Percentiles rank a stretch among this genome's conserved stretches.
Conservation (phyloP, 345 rosid genomes). For the Eutrema yunnanense region DNA sequence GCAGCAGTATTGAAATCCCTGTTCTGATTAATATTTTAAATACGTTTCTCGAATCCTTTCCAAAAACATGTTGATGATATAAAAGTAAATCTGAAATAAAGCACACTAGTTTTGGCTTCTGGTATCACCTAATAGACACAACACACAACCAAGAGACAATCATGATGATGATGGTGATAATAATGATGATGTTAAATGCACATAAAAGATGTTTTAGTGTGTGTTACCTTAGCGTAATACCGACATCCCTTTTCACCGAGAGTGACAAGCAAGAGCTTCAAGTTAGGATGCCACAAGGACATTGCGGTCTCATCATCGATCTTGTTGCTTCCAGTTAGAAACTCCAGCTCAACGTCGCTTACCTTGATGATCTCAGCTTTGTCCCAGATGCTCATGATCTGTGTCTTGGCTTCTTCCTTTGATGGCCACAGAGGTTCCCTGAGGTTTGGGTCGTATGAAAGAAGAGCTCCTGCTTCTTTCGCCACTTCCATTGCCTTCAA, state of each 20-base stretch:
- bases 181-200: not conserved
- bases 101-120: slow-evolving; percentile 22
- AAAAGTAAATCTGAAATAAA: slow-evolving; percentile 2
- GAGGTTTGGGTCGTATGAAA: slow-evolving; percentile 66
- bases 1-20: not conserved
- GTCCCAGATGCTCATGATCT: slow-evolving; percentile 65
- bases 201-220: not conserved
- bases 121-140: slow-evolving; percentile 22
- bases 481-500: slow-evolving; percentile 55
- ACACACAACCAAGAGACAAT: slow-evolving; percentile 10
- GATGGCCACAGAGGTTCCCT: slow-evolving; percentile 65
- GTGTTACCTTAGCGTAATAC: slow-evolving; percentile 42
- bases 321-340: slow-evolving; percentile 37
- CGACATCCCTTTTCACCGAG: slow-evolving; percentile 56
- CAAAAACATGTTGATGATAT: not conserved
- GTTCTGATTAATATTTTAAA: not conserved
- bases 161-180: not conserved
- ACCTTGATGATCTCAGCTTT: slow-evolving; percentile 68
- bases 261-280: slow-evolving; percentile 59
- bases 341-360: slow-evolving; percentile 45
- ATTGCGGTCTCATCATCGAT: slow-evolving; percentile 34
- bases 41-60: not conserved
- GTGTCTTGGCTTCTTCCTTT: slow-evolving; percentile 49
- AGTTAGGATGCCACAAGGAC: slow-evolving; percentile 44
- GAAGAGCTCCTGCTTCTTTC: slow-evolving; percentile 50